Conservation (phyloP, 768 basidiomycete genomes). For the Hericium coralloides region DNA sequence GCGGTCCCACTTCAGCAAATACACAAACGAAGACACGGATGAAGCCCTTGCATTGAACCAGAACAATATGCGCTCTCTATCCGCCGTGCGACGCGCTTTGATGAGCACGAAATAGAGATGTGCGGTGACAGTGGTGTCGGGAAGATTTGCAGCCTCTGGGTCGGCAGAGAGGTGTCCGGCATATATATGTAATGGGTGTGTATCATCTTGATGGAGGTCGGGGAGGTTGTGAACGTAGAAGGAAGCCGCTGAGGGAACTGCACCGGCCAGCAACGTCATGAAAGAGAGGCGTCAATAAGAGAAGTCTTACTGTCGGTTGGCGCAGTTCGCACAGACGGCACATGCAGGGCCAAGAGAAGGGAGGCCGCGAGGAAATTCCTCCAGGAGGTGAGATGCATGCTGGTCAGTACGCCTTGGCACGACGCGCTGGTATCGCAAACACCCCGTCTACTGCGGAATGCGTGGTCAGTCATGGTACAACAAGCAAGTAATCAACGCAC, state of each 20-base stretch:
- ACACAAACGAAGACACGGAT: neutral
- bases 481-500: no score
- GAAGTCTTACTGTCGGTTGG: conserved; percentile 10
- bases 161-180: conserved; percentile 83
- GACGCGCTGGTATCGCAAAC: no score
- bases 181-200: conserved; percentile 68
- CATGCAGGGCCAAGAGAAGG: neutral
- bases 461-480: no score
- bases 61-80: conserved; percentile 83
- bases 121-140: conserved; percentile 53
- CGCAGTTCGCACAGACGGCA: neutral
- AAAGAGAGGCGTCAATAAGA: neutral
- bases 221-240: conserved; percentile 78
- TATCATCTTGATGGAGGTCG: conserved; percentile 62
- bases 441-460: no score
- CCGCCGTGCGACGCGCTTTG: conserved; percentile 81
- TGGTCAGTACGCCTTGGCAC: neutral
- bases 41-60: conserved; percentile 83
- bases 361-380: neutral
- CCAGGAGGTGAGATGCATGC: neutral
- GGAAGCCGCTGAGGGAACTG: conserved; percentile 73
- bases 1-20: neutral
- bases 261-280: neutral
- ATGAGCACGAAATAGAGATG: conserved; percentile 87
- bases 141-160: conserved; percentile 43